Evolutionary conservation across 192 early-diverging fungal species (phyloP), one percentile per base, ranked within the genome.

Genomic region (Coemansia javaensis): DNA sequence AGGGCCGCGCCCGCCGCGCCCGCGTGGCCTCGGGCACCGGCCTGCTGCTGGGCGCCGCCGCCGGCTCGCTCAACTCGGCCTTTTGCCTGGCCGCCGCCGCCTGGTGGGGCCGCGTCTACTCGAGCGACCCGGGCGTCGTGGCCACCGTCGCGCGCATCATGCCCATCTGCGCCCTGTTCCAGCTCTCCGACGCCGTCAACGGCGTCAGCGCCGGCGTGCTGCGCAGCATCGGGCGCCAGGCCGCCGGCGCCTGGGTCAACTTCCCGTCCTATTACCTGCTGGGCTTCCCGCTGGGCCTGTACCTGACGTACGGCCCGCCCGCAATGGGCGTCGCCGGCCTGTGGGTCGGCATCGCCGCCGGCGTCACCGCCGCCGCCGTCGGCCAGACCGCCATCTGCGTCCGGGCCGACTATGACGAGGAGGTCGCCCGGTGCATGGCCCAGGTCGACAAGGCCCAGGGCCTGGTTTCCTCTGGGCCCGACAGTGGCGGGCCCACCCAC

Each of bases 161-260:
- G 56, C 91, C 91, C 0, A 47, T 90, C 23, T 84, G 75, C 15
- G 87, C 86, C 0, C n/a, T 83, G 11, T 85, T 82, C 63, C 85
- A 88, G 50, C 28, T 56, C 2, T 31, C 28, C 1, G 85, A 88
- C 47, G 75, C 66, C 7, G 39, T 81, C 4, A 77, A 78, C 12
- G 71, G 63, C 20, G 72, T 84, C 27, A 68, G 68, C 14, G 77
- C 75, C 14, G 79, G 79, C 14, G 48, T 70, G 28, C 33, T 80
- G 38, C 71, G 79, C 23, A 67, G 67, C 22, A 47, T 76, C 22
- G 79, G 79, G 4, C 53, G 64, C 11, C 79, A 80, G 38, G 47
- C 47, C 1, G 37, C 56, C 9, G 72, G 66, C 17, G 78, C 71
- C 13, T 47, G 45, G 41, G 50, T 80, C 22, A 71, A 59, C 22